Conservation (phyloP, 176 grass and related monocot genomes). For the Thalia dealbata region DNA sequence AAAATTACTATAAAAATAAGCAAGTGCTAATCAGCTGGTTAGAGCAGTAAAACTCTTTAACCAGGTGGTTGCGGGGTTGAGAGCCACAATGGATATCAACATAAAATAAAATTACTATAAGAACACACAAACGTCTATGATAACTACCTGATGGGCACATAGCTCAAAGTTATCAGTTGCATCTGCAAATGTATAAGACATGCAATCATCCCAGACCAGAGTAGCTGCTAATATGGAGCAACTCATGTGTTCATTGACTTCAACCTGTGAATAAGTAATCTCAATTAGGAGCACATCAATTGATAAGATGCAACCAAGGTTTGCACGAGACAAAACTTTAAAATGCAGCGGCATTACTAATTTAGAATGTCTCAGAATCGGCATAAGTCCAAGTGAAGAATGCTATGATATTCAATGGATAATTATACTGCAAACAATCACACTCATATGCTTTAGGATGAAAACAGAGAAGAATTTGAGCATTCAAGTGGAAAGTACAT, state of each 20-base stretch:
- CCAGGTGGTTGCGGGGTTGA: too few relatives aligned
- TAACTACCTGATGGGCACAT: conserved; percentile 54
- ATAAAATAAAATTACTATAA: neutral
- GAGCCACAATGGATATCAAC: too few relatives aligned
- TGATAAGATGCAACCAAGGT: conserved; percentile 19
- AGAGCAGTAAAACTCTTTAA: too few relatives aligned
- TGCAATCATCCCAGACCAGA: conserved; percentile 75
- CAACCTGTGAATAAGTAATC: conserved; percentile 50
- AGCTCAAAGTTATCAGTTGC: conserved; percentile 49
- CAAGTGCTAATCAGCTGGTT: too few relatives aligned
- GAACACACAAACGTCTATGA: conserved; percentile 9
- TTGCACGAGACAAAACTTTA: conserved; percentile 22
- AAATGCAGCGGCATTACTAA: neutral
- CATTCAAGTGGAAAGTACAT: too few relatives aligned
- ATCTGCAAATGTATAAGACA: conserved; percentile 53
- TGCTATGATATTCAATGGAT: too few relatives aligned
- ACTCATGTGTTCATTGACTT: conserved; percentile 55
- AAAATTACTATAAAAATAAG: neutral
- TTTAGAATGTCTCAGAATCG: neutral
- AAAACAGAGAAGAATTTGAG: too few relatives aligned
- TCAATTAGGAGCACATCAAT: conserved; percentile 21
- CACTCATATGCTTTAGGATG: too few relatives aligned
- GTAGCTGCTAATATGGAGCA: conserved; percentile 64
- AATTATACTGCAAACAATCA: too few relatives aligned
- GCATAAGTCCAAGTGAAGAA: too few relatives aligned